Percentiles rank a stretch among this genome's conserved stretches.
These are phyloP conservation scores for Termitomyces sp. DNA, from an alignment of 768 basidiomycete species.

Conservation along the genomic window DNA sequence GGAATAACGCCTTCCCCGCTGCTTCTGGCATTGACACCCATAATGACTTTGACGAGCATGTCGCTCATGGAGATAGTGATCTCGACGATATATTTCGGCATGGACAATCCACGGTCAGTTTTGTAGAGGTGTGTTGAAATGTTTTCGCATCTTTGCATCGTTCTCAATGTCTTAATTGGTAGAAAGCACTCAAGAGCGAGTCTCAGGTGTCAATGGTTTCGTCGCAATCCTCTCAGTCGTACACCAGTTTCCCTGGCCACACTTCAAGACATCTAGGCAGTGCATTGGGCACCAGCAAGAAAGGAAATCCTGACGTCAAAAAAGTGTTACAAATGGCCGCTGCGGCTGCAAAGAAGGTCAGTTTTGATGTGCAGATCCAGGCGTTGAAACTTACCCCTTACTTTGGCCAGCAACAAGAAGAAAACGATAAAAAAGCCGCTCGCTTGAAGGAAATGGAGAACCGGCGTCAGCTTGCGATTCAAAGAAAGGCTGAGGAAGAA, in stretches of 20 bases:
- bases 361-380: constrained; percentile 10
- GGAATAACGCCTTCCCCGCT: constrained; percentile 23
- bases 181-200: constrained; percentile 38
- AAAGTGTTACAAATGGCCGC: constrained; percentile 78
- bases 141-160: constrained; percentile 1
- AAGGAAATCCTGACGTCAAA: constrained; percentile 74
- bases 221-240: constrained; percentile 45
- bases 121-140: constrained; percentile 41
- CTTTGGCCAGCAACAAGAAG: constrained; percentile 77
- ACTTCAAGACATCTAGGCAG: constrained; percentile 68
- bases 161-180: constrained; percentile 14
- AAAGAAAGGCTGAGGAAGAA: constrained; percentile 81
- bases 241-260: constrained; percentile 65
- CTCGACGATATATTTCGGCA: constrained; percentile 42
- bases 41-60: constrained; percentile 15
- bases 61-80: constrained; percentile 30
- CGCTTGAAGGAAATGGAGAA: constrained; percentile 81
- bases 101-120: constrained; percentile 34
- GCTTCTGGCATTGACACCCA: constrained; percentile 39
- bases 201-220: constrained; percentile 60
- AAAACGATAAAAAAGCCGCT: constrained; percentile 74
- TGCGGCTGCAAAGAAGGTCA: constrained; percentile 86
- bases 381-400: neutral
- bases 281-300: constrained; percentile 69
- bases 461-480: constrained; percentile 66